These are phyloP conservation scores for Colletotrichum kahawae DNA, from an alignment of 2,329 filamentous ascomycete species.

Conservation along the genomic window DNA sequence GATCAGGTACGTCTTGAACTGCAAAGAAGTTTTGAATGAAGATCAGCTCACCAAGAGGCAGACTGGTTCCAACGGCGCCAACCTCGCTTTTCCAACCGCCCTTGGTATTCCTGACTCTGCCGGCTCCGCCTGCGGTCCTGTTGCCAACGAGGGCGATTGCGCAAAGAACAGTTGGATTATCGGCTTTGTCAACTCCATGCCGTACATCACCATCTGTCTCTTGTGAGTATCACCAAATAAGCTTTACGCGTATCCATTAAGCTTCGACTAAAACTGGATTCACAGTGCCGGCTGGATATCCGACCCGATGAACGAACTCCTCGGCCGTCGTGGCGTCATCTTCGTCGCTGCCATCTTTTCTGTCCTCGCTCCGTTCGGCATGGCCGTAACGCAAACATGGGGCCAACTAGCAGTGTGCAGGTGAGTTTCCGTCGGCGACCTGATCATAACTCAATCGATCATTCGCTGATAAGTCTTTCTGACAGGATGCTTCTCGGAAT, in stretches of 20 bases:
- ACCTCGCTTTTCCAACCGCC: conserved; percentile 47
- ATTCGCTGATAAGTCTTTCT: not conserved
- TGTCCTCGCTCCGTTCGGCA: conserved; percentile 64
- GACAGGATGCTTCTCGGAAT: conserved; percentile 55
- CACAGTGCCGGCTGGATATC: conserved; percentile 64
- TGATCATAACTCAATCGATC: not conserved
- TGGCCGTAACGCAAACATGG: conserved; percentile 64
- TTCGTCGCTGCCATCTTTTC: conserved; percentile 69
- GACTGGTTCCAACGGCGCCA: conserved; percentile 54
- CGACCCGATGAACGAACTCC: conserved; percentile 62
- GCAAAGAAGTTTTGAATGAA: no score
- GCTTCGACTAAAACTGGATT: not conserved
- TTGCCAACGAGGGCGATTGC: conserved; percentile 40
- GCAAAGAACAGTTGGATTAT: conserved; percentile 62
- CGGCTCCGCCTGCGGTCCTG: conserved; percentile 33
- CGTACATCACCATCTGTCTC: conserved; percentile 45
- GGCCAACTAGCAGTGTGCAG: conserved; percentile 59
- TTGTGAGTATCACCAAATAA: conserved; percentile 38
- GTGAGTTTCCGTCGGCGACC: conserved; percentile 33
- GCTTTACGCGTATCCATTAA: not conserved
- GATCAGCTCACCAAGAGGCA: conserved; percentile 20
- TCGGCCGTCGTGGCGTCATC: conserved; percentile 68
- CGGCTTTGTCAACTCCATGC: conserved; percentile 61
- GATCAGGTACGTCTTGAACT: no score
- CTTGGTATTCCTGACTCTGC: conserved; percentile 45